Percentiles rank a stretch among this genome's conserved stretches.
Conservation (phyloP, 768 basidiomycete species). For the Lactarius deliciosus region DNA sequence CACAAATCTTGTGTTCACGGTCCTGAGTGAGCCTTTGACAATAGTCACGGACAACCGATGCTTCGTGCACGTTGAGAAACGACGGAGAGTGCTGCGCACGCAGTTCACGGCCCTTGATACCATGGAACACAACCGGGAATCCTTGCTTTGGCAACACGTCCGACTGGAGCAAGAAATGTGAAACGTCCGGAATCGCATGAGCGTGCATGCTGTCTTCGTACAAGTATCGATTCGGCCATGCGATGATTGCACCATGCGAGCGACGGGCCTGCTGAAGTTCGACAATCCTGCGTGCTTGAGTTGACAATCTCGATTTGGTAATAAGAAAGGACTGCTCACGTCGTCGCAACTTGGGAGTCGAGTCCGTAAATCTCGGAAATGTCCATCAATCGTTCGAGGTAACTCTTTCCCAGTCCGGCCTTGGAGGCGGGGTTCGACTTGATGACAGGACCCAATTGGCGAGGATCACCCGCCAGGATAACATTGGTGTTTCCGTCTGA, state of each 20-base stretch:
- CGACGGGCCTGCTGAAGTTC: conserved; percentile 26
- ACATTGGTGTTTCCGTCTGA: conserved; percentile 39
- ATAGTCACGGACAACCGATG: conserved; percentile 38
- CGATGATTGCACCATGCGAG: conserved; percentile 45
- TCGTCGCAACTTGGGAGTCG: conserved; percentile 30
- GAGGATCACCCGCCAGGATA: conserved; percentile 40
- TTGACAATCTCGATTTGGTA: background rate
- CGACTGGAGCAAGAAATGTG: conserved; percentile 33
- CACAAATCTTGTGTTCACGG: conserved; percentile 35
- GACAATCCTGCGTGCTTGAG: conserved; percentile 27
- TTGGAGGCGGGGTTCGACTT: conserved; percentile 34
- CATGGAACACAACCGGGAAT: conserved; percentile 40
- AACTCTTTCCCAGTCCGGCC: conserved; percentile 38
- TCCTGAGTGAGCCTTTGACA: conserved; percentile 35
- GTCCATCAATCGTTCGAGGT: conserved; percentile 40
- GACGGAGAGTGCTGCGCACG: conserved; percentile 41
- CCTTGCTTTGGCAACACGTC: conserved; percentile 33
- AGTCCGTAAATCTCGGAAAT: conserved; percentile 35
- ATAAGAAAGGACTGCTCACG: conserved; percentile 33
- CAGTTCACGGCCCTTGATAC: conserved; percentile 37
- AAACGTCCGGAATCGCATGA: conserved; percentile 32
- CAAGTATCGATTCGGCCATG: conserved; percentile 51
- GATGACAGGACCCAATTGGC: conserved; percentile 42
- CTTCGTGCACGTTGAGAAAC: conserved; percentile 43
- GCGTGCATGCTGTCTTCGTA: conserved; percentile 39